These are phyloP conservation scores for Coffea humblotiana DNA, from an alignment of 305 asterid genomes.

Conservation along the genomic window DNA sequence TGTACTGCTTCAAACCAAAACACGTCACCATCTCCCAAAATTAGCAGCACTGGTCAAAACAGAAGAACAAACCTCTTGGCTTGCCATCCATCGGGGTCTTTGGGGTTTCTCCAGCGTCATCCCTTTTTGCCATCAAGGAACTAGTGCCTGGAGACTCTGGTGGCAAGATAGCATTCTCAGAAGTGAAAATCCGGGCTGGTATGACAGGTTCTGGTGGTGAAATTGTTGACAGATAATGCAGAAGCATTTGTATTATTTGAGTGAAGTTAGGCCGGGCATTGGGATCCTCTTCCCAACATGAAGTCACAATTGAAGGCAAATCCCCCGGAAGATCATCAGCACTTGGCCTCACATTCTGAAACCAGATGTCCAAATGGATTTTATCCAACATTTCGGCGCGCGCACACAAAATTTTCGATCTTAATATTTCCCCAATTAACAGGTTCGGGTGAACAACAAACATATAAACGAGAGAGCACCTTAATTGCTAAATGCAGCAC, in stretches of 20 bases:
- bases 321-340: slow-evolving; percentile 80
- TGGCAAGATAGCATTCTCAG: slow-evolving; percentile 59
- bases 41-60: slow-evolving; percentile 66
- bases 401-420: neutral
- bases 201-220: slow-evolving; percentile 66
- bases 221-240: slow-evolving; percentile 59
- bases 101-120: slow-evolving; percentile 49
- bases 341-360: slow-evolving; percentile 82
- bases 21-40: neutral
- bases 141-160: slow-evolving; percentile 98
- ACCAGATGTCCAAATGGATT: neutral
- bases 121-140: slow-evolving; percentile 71
- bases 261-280: slow-evolving; percentile 82
- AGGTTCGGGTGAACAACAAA: neutral
- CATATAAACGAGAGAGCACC: neutral
- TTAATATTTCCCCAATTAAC: neutral
- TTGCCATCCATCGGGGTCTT: slow-evolving; percentile 48
- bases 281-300: slow-evolving; percentile 96
- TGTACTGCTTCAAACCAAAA: neutral
- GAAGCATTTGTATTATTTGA: slow-evolving; percentile 92
- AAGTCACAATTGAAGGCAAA: slow-evolving; percentile 73
- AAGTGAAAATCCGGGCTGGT: slow-evolving; percentile 58
- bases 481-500: neutral
- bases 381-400: neutral
- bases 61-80: slow-evolving; percentile 59